Conservation (phyloP, 495 filamentous ascomycete genomes). For the Xylaria palmicola region DNA sequence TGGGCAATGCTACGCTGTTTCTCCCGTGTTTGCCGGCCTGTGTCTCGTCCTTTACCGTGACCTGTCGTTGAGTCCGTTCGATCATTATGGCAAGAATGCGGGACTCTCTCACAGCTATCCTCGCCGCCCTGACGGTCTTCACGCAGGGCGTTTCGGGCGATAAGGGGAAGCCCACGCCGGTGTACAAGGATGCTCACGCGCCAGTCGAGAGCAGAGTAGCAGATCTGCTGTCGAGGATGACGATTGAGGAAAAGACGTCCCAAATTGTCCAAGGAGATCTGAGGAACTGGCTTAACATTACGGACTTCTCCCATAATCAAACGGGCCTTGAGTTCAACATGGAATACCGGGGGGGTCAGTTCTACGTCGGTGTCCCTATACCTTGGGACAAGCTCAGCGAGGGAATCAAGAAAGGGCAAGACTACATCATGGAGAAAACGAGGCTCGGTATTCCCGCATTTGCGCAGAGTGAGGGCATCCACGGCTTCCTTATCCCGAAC, state of each 20-base stretch:
- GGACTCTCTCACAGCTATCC: not conserved
- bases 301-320: constrained; percentile 58
- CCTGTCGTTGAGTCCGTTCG: not conserved
- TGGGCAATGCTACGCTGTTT: not conserved
- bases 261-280: constrained; percentile 70
- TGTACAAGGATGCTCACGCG: constrained; percentile 63
- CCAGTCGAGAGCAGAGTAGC: constrained; percentile 60
- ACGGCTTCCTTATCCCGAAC: constrained; percentile 67
- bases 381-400: constrained; percentile 60
- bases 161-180: constrained; percentile 11
- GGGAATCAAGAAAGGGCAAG: constrained; percentile 60
- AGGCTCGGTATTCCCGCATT: constrained; percentile 67
- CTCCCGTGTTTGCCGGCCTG: not conserved
- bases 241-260: constrained; percentile 64
- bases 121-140: constrained; percentile 9
- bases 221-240: constrained; percentile 68
- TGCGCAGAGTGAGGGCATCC: constrained; percentile 70
- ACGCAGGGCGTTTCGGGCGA: not conserved
- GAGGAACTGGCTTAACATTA: constrained; percentile 66
- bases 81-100: constrained; percentile 10
- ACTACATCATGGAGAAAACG: constrained; percentile 63
- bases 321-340: constrained; percentile 65
- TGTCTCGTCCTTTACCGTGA: not conserved
- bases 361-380: constrained; percentile 68
- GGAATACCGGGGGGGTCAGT: constrained; percentile 59